Conservation (phyloP, 2,329 filamentous ascomycete species). For the Trichophyton simii region DNA sequence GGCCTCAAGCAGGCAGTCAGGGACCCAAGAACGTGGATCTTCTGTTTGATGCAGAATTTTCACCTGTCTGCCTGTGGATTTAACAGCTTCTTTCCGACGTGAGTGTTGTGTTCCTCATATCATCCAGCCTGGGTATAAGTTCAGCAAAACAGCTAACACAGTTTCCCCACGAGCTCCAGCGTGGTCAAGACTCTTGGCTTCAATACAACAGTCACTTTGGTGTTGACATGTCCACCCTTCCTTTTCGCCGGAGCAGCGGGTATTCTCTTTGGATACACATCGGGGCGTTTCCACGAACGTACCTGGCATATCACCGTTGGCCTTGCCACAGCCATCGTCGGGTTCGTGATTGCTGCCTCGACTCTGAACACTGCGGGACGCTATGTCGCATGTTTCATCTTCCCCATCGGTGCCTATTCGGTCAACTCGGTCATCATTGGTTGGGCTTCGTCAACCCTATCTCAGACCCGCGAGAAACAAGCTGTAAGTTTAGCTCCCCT, state of each 20-base stretch:
- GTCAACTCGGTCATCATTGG: conserved; percentile 32
- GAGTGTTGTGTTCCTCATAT: conserved; percentile 8
- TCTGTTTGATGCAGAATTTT: conserved; percentile 45
- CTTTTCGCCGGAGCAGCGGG: conserved; percentile 38
- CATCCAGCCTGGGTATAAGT: background rate
- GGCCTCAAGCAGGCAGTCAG: conserved; percentile 39
- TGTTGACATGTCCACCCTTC: conserved; percentile 42
- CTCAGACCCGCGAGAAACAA: conserved; percentile 34
- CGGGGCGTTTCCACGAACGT: conserved; percentile 31
- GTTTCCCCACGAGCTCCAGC: conserved; percentile 36
- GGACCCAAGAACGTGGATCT: conserved; percentile 43
- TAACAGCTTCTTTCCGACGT: conserved; percentile 30
- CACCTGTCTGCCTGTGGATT: conserved; percentile 43
- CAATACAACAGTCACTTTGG: conserved; percentile 36
- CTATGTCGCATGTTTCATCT: conserved; percentile 23
- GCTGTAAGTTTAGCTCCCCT: conserved; percentile 20
- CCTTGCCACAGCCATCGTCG: conserved; percentile 18
- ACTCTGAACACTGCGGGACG: conserved; percentile 21
- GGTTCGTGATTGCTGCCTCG: conserved; percentile 21
- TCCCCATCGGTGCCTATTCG: conserved; percentile 23
- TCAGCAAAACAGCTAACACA: conserved; percentile 23
- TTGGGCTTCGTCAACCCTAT: conserved; percentile 32
- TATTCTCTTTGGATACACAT: conserved; percentile 39
- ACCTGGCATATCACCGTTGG: conserved; percentile 22
- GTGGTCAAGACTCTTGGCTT: conserved; percentile 39